These are phyloP conservation scores for Cystobasidium onofrii DNA, from an alignment of 768 basidiomycete genomes.

Conservation along the genomic window DNA sequence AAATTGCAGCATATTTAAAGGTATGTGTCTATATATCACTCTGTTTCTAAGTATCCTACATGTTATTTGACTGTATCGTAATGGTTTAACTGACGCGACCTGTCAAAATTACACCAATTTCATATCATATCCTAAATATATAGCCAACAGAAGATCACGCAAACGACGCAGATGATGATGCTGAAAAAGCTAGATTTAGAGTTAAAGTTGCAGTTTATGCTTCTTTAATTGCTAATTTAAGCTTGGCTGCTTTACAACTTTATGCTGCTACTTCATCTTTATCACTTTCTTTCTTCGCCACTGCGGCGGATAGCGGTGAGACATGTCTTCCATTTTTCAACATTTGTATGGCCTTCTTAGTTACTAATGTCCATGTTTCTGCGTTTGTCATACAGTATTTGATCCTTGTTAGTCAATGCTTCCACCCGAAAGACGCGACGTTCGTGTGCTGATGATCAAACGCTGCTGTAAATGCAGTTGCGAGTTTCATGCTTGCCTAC, in stretches of 20 bases:
- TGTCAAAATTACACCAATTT: too few species aligned
- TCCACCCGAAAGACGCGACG: not conserved
- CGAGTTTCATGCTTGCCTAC: constrained; percentile 5
- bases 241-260: constrained; percentile 49
- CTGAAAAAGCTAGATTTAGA: constrained; percentile 22
- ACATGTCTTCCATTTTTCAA: too few species aligned
- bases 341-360: too few species aligned
- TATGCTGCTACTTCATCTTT: constrained; percentile 81
- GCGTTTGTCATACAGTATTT: too few species aligned
- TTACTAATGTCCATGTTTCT: too few species aligned
- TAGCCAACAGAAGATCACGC: constrained; percentile 25
- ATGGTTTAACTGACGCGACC: not conserved
- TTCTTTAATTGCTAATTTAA: constrained; percentile 25
- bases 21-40: not conserved
- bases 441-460: not conserved
- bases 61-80: too few species aligned
- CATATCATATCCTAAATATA: too few species aligned
- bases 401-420: not conserved
- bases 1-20: constrained; percentile 32
- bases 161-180: constrained; percentile 24
- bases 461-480: not conserved
- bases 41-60: not conserved
- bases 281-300: constrained; percentile 79
- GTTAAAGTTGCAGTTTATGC: constrained; percentile 32
- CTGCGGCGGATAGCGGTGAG: constrained; percentile 65